phyloP scores from a whole-genome alignment of 331 rosid species.

The Cydonia oblonga region DNA sequence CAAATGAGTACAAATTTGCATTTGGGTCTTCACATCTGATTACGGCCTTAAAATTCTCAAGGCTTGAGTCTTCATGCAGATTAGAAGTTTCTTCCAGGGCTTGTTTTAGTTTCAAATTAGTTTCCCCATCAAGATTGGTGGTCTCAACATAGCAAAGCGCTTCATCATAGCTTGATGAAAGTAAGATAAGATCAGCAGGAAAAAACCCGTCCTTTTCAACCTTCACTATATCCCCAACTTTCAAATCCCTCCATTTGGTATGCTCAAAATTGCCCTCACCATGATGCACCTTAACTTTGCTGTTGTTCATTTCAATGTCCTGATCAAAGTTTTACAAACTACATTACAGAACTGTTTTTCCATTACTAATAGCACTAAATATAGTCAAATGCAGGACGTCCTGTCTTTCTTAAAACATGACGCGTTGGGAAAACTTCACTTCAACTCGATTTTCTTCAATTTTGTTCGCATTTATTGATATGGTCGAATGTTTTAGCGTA shows the following conservation, averaged over 20 bases:
- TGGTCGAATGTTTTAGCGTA: not conserved
- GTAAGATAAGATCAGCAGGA: constrained; percentile 90
- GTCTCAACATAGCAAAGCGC: constrained; percentile 93
- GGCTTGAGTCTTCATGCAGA: constrained; percentile 52
- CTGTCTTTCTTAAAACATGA: not conserved
- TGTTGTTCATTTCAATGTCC: constrained; percentile 91
- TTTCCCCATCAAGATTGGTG: constrained; percentile 88
- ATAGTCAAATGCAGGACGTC: not conserved
- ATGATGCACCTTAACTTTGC: constrained; percentile 55
- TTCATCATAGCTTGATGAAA: constrained; percentile 78
- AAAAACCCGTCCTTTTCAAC: constrained; percentile 84
- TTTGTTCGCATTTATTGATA: not conserved
- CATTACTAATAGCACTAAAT: not conserved
- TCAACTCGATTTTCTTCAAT: not conserved
- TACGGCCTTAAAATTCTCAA: constrained; percentile 50
- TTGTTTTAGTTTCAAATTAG: constrained; percentile 82
- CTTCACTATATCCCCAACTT: constrained; percentile 74
- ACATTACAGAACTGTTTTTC: constrained; percentile 14
- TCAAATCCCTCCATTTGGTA: constrained; percentile 78
- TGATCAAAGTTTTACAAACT: constrained; percentile 25
- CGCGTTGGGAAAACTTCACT: not conserved
- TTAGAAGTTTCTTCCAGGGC: constrained; percentile 60
- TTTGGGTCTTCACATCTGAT: constrained; percentile 92
- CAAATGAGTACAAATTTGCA: constrained; percentile 78
- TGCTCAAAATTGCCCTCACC: constrained; percentile 45